Conservation (phyloP, 495 filamentous ascomycete genomes). For the Penicillium parvum region DNA sequence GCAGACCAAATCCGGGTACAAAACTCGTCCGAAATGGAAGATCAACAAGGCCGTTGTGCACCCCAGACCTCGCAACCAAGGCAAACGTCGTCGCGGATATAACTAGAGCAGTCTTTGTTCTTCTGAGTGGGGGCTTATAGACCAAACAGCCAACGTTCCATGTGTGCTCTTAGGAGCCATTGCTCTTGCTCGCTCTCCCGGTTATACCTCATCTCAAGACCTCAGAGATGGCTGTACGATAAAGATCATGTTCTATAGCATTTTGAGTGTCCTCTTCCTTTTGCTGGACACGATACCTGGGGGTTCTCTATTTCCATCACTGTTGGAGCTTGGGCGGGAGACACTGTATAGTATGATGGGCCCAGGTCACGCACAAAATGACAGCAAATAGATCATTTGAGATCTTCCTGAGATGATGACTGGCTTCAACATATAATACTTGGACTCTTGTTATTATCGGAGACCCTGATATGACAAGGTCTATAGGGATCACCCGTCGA, state of each 20-base stretch:
- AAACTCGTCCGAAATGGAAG: conserved; percentile 77
- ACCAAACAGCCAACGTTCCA: not conserved
- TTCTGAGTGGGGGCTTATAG: not conserved
- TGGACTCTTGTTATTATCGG: too few species aligned
- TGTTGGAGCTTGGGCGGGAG: conserved; percentile 13
- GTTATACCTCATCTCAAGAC: conserved; percentile 17
- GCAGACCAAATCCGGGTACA: conserved; percentile 93
- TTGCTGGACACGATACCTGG: conserved; percentile 7
- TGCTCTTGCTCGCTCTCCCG: conserved; percentile 10
- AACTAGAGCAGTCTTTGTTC: conserved; percentile 23
- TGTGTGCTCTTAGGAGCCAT: conserved; percentile 10
- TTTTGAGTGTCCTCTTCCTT: conserved; percentile 5
- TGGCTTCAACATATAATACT: too few species aligned
- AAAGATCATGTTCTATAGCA: conserved; percentile 15
- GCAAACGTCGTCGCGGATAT: conserved; percentile 55
- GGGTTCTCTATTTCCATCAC: conserved; percentile 16
- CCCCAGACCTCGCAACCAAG: conserved; percentile 70
- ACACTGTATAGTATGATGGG: conserved; percentile 24
- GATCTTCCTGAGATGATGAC: too few species aligned
- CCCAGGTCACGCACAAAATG: conserved; percentile 16
- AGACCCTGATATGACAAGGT: too few species aligned
- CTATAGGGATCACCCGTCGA: not conserved
- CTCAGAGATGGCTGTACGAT: conserved; percentile 25
- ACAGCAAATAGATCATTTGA: not conserved
- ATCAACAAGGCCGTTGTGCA: conserved; percentile 78